Evolutionary conservation across 1,139 yeast species (phyloP).

Genomic region (Spathaspora jeffriesii): DNA sequence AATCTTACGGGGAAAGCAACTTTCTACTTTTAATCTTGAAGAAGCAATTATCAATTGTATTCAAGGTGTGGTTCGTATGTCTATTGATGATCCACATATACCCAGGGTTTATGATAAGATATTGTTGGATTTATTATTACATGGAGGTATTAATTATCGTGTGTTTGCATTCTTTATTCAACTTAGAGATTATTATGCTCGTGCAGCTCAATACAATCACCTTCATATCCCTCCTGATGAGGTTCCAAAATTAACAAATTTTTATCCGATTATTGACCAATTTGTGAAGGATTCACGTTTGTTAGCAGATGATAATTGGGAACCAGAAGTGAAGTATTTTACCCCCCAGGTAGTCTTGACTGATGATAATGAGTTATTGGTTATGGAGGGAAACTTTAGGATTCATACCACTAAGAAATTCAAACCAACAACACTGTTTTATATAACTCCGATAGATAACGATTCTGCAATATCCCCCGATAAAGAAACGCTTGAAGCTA

Average conservation of each 20-base stretch:
- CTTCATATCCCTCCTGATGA: constrained; percentile 7
- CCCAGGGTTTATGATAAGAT: constrained; percentile 11
- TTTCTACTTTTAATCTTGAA: constrained; percentile 3
- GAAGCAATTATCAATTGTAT: constrained; percentile 7
- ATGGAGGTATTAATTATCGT: constrained; percentile 3
- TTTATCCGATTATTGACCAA: background rate
- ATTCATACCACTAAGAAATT: background rate
- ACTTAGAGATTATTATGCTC: constrained; percentile 9
- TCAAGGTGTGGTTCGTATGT: constrained; percentile 5
- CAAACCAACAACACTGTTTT: background rate
- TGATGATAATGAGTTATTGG: background rate
- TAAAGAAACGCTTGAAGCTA: background rate
- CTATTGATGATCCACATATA: constrained; percentile 11
- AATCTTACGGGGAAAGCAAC: background rate
- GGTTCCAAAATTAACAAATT: background rate
- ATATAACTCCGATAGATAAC: background rate
- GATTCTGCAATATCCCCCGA: background rate
- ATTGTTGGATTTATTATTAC: constrained; percentile 2
- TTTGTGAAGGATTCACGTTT: background rate
- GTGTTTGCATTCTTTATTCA: constrained; percentile 9
- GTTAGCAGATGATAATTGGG: background rate
- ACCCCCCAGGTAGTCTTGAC: background rate
- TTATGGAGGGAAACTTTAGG: background rate
- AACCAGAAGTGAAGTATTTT: background rate
- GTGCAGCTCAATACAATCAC: constrained; percentile 10